phyloP scores from a whole-genome alignment of 352 stramenopile genomes.

The Phytophthora colocasiae region DNA sequence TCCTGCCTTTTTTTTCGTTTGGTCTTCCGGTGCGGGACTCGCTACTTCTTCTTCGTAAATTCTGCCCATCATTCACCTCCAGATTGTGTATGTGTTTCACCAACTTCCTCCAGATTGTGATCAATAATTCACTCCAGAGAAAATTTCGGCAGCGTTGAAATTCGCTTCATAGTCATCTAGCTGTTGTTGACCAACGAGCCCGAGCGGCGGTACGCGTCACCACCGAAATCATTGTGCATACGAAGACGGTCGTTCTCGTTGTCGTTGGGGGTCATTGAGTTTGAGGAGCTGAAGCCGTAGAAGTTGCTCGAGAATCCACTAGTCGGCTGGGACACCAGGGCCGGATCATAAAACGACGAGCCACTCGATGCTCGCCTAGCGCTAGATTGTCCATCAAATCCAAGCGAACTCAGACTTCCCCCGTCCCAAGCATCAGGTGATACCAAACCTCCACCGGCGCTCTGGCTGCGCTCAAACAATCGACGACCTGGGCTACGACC shows the following conservation, averaged over 20 bases:
- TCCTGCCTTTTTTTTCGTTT: slow-evolving; percentile 25
- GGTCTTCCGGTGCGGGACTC: slow-evolving; percentile 20
- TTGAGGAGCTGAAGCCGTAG: slow-evolving; percentile 42
- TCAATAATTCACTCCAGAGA: background rate
- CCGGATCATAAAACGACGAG: slow-evolving; percentile 59
- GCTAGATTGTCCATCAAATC: slow-evolving; percentile 31
- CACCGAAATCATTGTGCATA: slow-evolving; percentile 40
- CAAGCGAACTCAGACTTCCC: slow-evolving; percentile 39
- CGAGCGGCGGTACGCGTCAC: slow-evolving; percentile 49
- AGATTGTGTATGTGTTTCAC: slow-evolving; percentile 24
- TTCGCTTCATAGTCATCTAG: slow-evolving; percentile 19
- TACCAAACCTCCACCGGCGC: slow-evolving; percentile 23
- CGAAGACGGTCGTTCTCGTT: slow-evolving; percentile 38
- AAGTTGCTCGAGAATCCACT: slow-evolving; percentile 42
- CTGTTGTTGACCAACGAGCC: slow-evolving; percentile 61
- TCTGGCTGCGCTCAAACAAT: slow-evolving; percentile 50
- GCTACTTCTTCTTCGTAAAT: slow-evolving; percentile 24
- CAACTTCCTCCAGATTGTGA: slow-evolving; percentile 5
- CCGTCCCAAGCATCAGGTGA: slow-evolving; percentile 39
- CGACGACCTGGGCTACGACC: slow-evolving; percentile 33
- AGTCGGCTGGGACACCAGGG: slow-evolving; percentile 47
- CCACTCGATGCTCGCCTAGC: slow-evolving; percentile 29
- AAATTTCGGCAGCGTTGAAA: too few species aligned
- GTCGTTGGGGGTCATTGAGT: slow-evolving; percentile 32
- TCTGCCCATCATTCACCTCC: slow-evolving; percentile 18